phyloP scores from a whole-genome alignment of 768 basidiomycete genomes.

The Leucosporidium scottii region DNA sequence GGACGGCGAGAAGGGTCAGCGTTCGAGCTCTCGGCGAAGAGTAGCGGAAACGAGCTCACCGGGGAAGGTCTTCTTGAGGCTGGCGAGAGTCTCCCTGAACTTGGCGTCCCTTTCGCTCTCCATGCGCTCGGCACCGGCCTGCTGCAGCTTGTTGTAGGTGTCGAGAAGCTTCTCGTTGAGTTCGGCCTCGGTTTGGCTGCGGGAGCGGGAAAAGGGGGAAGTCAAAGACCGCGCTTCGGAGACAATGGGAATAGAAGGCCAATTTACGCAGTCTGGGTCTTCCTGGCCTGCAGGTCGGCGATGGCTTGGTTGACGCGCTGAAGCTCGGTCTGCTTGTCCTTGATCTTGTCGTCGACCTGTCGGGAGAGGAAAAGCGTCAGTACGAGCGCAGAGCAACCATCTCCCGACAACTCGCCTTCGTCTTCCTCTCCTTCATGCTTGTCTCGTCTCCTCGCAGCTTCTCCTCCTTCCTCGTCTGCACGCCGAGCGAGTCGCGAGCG shows the following conservation, averaged over 20 bases:
- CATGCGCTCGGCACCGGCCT: conserved; percentile 80
- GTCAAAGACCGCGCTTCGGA: accelerated
- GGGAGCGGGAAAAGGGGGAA: not conserved
- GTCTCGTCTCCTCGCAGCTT: conserved; percentile 44
- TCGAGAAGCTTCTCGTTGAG: conserved; percentile 83
- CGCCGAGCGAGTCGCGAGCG: conserved; percentile 62
- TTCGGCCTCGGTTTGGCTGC: conserved; percentile 80
- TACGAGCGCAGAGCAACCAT: conserved; percentile 45
- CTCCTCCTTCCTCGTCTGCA: conserved; percentile 54
- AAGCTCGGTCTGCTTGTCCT: conserved; percentile 46
- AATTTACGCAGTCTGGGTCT: conserved; percentile 22
- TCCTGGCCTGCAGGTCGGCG: conserved; percentile 51
- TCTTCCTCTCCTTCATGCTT: conserved; percentile 46
- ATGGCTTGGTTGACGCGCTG: conserved; percentile 58
- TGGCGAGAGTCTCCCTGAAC: conserved; percentile 77
- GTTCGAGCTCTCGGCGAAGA: not conserved
- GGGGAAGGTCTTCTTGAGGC: conserved; percentile 80
- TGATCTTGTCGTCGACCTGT: conserved; percentile 53
- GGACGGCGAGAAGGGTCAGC: not conserved
- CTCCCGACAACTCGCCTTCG: conserved; percentile 50
- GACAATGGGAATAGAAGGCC: not conserved
- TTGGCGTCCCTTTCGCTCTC: conserved; percentile 76
- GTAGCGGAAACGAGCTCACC: conserved; percentile 46
- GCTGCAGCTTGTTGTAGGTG: conserved; percentile 72
- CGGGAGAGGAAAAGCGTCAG: not conserved